phyloP scores from a whole-genome alignment of 2,329 filamentous ascomycete genomes.

The Spiromastix sp. region DNA sequence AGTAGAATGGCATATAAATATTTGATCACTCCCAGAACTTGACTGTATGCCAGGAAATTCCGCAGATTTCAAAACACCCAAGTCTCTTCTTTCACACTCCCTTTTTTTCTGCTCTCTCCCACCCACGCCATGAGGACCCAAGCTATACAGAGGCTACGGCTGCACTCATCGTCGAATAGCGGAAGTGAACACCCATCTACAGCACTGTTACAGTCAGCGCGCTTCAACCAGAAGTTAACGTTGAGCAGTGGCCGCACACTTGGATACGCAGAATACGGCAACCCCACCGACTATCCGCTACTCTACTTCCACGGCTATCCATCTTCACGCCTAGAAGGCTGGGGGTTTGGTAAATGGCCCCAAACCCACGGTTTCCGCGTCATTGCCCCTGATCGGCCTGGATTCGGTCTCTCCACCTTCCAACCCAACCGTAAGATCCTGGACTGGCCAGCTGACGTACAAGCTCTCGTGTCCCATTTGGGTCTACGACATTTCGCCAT shows the following conservation, averaged over 20 bases:
- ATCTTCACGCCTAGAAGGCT: slow-evolving; percentile 33
- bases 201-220: too few relatives aligned
- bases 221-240: too few relatives aligned
- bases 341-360: slow-evolving; percentile 23
- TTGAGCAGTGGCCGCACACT: slow-evolving; percentile 28
- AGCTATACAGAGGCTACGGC: too few relatives aligned
- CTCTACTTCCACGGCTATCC: slow-evolving; percentile 37
- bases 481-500: slow-evolving; percentile 32
- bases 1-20: too few relatives aligned
- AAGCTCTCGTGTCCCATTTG: slow-evolving; percentile 31
- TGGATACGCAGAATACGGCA: slow-evolving; percentile 37
- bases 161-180: too few relatives aligned
- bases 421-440: slow-evolving; percentile 27
- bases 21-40: too few relatives aligned
- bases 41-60: too few relatives aligned
- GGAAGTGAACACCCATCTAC: too few relatives aligned
- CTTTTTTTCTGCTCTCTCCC: too few relatives aligned
- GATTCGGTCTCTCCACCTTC: slow-evolving; percentile 32
- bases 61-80: too few relatives aligned
- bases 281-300: slow-evolving; percentile 20
- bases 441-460: slow-evolving; percentile 34
- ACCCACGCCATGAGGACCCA: too few relatives aligned
- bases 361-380: slow-evolving; percentile 27
- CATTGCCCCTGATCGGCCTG: slow-evolving; percentile 35
- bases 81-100: too few relatives aligned